Conservation (phyloP, 768 basidiomycete species). For the Lentinus brumalis region DNA sequence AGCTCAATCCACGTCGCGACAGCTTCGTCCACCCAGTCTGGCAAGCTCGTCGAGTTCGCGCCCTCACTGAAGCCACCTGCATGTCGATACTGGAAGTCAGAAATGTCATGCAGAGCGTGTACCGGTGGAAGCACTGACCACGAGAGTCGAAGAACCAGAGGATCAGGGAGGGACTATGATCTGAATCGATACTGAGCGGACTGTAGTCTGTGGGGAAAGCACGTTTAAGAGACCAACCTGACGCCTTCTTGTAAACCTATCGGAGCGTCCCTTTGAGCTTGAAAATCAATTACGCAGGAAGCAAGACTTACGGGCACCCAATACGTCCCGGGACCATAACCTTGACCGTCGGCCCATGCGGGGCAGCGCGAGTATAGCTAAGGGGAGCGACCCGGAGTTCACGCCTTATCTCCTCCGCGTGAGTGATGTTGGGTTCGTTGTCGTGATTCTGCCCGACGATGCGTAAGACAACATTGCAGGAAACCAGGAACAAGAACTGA, state of each 20-base stretch:
- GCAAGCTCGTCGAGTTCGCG: slow-evolving; percentile 45
- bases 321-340: slow-evolving; percentile 65
- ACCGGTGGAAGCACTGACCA: slow-evolving; percentile 37
- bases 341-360: slow-evolving; percentile 59
- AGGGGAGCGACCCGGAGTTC: slow-evolving; percentile 56
- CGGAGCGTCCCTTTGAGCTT: background rate
- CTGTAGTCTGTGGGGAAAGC: background rate
- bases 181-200: slow-evolving; percentile 24
- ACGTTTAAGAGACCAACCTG: slow-evolving; percentile 29
- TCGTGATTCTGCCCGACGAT: slow-evolving; percentile 64
- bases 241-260: slow-evolving; percentile 40
- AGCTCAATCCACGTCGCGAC: slow-evolving; percentile 62
- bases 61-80: slow-evolving; percentile 53
- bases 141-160: slow-evolving; percentile 83
- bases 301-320: slow-evolving; percentile 66
- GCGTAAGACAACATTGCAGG: background rate
- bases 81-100: background rate
- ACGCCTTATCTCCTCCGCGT: slow-evolving; percentile 63
- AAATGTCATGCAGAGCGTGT: background rate
- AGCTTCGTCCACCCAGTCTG: slow-evolving; percentile 69
- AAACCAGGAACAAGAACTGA: slow-evolving; percentile 33
- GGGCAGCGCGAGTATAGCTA: slow-evolving; percentile 65
- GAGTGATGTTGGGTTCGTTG: slow-evolving; percentile 72
- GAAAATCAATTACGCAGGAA: background rate
- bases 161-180: slow-evolving; percentile 53